Percentiles rank a stretch among this genome's conserved stretches.
Evolutionary conservation across 495 filamentous ascomycete species (phyloP).

Genomic region (Paragyromitra xinjiangensis): DNA sequence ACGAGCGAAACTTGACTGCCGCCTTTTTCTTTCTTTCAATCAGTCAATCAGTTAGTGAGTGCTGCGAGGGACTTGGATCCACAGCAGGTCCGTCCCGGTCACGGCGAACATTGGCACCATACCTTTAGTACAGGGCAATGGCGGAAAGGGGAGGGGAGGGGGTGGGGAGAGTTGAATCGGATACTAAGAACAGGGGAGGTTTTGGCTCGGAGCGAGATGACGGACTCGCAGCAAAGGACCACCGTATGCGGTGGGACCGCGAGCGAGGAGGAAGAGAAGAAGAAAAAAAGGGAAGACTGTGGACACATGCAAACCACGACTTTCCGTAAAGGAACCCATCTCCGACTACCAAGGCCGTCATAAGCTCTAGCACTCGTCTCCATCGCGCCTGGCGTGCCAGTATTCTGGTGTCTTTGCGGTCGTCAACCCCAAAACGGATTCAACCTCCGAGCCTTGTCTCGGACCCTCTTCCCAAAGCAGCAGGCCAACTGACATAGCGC

Average conservation of each 20-base stretch:
- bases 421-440: constrained; percentile 18
- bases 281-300: constrained; percentile 39
- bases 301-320: constrained; percentile 36
- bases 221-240: constrained; percentile 40
- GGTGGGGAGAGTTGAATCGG: constrained; percentile 33
- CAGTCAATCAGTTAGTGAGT: constrained; percentile 21
- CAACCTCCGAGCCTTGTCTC: constrained; percentile 42
- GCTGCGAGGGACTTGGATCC: constrained; percentile 42
- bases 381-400: constrained; percentile 33
- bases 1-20: constrained; percentile 28
- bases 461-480: constrained; percentile 34
- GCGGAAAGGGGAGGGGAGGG: constrained; percentile 26
- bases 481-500: constrained; percentile 43
- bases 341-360: constrained; percentile 49
- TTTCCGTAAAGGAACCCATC: constrained; percentile 52
- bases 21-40: constrained; percentile 23
- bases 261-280: constrained; percentile 27
- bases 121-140: constrained; percentile 31
- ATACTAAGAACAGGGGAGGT: constrained; percentile 39
- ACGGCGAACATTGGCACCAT: constrained; percentile 44
- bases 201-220: constrained; percentile 43
- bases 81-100: constrained; percentile 41
- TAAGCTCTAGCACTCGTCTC: constrained; percentile 38
- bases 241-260: constrained; percentile 43
- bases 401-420: constrained; percentile 34